These are phyloP conservation scores for Rhizomucor pusillus DNA, from an alignment of 371 early-diverging fungal genomes.

Conservation along the genomic window DNA sequence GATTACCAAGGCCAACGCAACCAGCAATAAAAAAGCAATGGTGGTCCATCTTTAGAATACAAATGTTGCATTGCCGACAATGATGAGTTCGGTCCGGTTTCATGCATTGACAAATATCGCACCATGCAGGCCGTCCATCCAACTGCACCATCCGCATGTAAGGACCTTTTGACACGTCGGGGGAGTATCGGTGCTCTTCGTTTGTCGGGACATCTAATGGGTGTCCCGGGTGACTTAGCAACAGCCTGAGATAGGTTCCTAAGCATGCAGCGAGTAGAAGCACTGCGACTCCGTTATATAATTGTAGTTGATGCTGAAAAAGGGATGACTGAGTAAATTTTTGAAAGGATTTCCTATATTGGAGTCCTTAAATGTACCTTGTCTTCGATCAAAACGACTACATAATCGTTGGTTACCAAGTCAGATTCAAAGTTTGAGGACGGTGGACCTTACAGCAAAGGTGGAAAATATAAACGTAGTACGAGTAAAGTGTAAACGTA, in stretches of 20 bases:
- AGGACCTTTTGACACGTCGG: too few relatives aligned
- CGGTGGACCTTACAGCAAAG: background rate
- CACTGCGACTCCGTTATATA: background rate
- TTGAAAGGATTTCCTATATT: too few relatives aligned
- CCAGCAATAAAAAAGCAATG: conserved; percentile 6
- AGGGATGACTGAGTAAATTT: too few relatives aligned
- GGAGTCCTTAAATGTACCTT: too few relatives aligned
- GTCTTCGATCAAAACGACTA: too few relatives aligned
- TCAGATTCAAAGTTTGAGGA: too few relatives aligned
- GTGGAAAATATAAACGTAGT: background rate
- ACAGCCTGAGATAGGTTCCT: background rate
- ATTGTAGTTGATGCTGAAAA: background rate
- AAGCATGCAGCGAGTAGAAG: background rate
- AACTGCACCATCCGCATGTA: background rate
- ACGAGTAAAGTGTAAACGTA: background rate
- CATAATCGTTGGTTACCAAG: too few relatives aligned
- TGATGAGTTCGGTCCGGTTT: conserved; percentile 5
- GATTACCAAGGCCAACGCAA: conserved; percentile 4
- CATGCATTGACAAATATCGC: background rate
- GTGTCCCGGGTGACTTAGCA: background rate
- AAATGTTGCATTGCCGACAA: conserved; percentile 7
- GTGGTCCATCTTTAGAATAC: conserved; percentile 9
- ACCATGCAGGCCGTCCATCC: conserved; percentile 1
- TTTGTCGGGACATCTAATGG: background rate
- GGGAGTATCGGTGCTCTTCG: background rate